These are phyloP conservation scores for Ophiostoma australiae DNA, from an alignment of 2,329 filamentous ascomycete species.

Conservation along the genomic window DNA sequence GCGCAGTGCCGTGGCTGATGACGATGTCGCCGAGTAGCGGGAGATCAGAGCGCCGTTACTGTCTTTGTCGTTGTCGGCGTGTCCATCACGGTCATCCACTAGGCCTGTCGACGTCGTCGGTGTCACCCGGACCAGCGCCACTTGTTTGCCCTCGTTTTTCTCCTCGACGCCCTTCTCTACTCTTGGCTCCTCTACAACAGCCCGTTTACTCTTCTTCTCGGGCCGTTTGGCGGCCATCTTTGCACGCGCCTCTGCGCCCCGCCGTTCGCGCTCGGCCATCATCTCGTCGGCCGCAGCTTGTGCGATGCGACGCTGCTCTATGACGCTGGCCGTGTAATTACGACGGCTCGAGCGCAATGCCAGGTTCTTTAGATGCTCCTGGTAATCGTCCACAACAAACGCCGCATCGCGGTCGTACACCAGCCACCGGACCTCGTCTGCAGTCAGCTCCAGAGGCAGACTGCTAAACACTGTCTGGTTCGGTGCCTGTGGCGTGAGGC, in stretches of 20 bases:
- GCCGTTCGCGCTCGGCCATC: conserved; percentile 34
- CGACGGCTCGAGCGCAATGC: conserved; percentile 46
- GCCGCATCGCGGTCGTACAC: conserved; percentile 72
- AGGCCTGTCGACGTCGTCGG: conserved; percentile 38
- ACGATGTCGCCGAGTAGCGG: background rate
- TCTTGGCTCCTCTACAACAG: conserved; percentile 2
- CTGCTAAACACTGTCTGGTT: conserved; percentile 94
- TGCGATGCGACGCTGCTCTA: conserved; percentile 40
- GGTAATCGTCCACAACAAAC: conserved; percentile 76
- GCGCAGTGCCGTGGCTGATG: conserved; percentile 54
- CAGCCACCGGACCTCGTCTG: conserved; percentile 80
- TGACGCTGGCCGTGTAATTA: conserved; percentile 58
- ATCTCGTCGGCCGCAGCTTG: conserved; percentile 39
- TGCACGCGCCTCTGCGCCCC: conserved; percentile 26
- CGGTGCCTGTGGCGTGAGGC: conserved; percentile 83
- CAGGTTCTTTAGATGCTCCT: conserved; percentile 60
- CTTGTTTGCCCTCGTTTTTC: background rate
- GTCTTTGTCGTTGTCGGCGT: background rate
- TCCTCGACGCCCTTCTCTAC: background rate
- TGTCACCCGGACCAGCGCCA: conserved; percentile 34
- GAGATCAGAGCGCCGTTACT: background rate
- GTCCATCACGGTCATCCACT: conserved; percentile 23
- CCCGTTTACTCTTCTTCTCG: conserved; percentile 13
- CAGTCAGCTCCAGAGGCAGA: conserved; percentile 80
- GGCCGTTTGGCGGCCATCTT: conserved; percentile 17